phyloP scores from a whole-genome alignment of 352 stramenopile genomes.

The Phytophthora colocasiae region DNA sequence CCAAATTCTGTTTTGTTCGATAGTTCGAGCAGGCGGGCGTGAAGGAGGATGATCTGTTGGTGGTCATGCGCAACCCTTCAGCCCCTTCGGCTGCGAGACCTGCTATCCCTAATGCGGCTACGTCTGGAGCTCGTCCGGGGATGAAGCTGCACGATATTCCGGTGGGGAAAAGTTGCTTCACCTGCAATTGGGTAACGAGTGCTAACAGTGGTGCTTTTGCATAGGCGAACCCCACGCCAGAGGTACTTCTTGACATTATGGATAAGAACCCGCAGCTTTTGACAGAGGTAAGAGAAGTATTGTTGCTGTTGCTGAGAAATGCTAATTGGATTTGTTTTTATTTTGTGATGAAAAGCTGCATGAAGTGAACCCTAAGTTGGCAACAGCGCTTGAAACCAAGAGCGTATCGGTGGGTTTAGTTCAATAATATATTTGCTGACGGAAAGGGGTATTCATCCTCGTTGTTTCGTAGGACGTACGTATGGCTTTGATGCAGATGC shows the following conservation, averaged over 20 bases:
- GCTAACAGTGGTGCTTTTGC: background rate
- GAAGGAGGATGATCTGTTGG: slow-evolving; percentile 75
- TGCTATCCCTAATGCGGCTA: slow-evolving; percentile 18
- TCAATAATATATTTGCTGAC: background rate
- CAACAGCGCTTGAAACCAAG: slow-evolving; percentile 67
- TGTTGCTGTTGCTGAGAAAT: background rate
- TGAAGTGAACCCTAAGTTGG: slow-evolving; percentile 68
- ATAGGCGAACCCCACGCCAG: slow-evolving; percentile 64
- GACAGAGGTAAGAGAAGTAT: slow-evolving; percentile 44
- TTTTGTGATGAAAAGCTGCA: slow-evolving; percentile 52
- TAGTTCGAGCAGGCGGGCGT: slow-evolving; percentile 80
- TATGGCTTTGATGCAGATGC: slow-evolving; percentile 85
- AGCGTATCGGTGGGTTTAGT: slow-evolving; percentile 61
- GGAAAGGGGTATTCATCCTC: background rate
- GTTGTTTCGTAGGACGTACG: slow-evolving; percentile 64
- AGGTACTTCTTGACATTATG: slow-evolving; percentile 85
- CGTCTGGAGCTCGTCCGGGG: slow-evolving; percentile 54
- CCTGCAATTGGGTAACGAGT: background rate
- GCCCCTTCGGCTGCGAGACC: slow-evolving; percentile 16
- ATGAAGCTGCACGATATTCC: slow-evolving; percentile 87
- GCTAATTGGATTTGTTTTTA: background rate
- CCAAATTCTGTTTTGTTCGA: slow-evolving; percentile 10
- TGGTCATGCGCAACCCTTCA: slow-evolving; percentile 61
- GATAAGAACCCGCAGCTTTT: slow-evolving; percentile 83
- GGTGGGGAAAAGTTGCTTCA: slow-evolving; percentile 37